phyloP scores from a whole-genome alignment of 495 filamentous ascomycete genomes.

The Penicillium atrosanguineum region DNA sequence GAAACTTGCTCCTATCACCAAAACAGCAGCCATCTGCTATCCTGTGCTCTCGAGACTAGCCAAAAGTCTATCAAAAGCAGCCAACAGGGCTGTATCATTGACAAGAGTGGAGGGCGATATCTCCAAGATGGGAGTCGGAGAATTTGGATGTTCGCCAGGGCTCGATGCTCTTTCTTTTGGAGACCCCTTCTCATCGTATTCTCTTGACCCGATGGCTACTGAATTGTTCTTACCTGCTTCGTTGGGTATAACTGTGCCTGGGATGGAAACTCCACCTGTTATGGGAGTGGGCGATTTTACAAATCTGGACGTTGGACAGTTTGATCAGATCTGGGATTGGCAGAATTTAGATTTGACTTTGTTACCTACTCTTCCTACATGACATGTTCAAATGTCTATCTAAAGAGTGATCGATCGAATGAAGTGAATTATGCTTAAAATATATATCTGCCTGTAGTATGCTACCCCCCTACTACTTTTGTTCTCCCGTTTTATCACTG shows the following conservation, averaged over 20 bases:
- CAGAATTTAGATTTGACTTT: slow-evolving; percentile 24
- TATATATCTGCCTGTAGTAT: too few relatives aligned
- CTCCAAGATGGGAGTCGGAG: not conserved
- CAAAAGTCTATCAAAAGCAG: slow-evolving; percentile 5
- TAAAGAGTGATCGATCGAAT: not conserved
- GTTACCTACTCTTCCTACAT: not conserved
- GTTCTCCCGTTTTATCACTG: too few relatives aligned
- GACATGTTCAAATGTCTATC: not conserved
- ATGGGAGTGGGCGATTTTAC: slow-evolving; percentile 15
- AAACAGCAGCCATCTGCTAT: slow-evolving; percentile 27
- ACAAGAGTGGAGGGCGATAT: not conserved
- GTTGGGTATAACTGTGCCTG: slow-evolving; percentile 7
- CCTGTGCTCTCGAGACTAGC: slow-evolving; percentile 21
- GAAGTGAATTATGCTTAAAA: not conserved
- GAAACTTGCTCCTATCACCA: slow-evolving; percentile 33
- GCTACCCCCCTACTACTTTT: too few relatives aligned
- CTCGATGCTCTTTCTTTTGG: not conserved
- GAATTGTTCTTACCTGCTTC: slow-evolving; percentile 8
- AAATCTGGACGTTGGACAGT: slow-evolving; percentile 23
- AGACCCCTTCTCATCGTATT: slow-evolving; percentile 1
- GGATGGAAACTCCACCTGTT: slow-evolving; percentile 9
- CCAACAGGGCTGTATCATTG: not conserved
- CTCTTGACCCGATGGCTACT: slow-evolving; percentile 1
- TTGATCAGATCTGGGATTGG: slow-evolving; percentile 32
- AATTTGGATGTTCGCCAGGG: not conserved